These are phyloP conservation scores for Candida vaughaniae DNA, from an alignment of 805 yeast species.

Conservation along the genomic window DNA sequence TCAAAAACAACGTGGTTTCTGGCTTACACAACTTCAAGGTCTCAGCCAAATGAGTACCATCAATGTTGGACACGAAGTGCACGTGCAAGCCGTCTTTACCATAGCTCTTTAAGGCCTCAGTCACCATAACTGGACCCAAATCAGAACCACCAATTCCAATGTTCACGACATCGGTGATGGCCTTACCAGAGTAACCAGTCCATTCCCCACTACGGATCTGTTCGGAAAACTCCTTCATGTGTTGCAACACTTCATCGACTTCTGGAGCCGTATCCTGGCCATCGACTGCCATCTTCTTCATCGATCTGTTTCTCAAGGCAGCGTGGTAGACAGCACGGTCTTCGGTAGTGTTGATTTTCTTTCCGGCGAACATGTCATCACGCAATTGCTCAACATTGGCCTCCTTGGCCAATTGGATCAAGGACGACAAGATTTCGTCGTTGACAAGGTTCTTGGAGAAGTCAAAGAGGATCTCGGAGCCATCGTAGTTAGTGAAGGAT, in stretches of 20 bases:
- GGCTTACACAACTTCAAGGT: conserved; percentile 73
- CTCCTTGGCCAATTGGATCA: conserved; percentile 82
- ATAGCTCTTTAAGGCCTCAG: conserved; percentile 95
- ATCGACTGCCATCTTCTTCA: conserved; percentile 83
- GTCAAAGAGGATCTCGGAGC: conserved; percentile 87
- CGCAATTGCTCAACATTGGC: conserved; percentile 84
- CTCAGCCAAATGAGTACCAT: conserved; percentile 97
- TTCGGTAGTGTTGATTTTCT: conserved; percentile 93
- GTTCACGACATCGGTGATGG: conserved; percentile 91
- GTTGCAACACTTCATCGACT: conserved; percentile 87
- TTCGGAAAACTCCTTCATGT: conserved; percentile 95
- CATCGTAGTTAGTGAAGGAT: conserved; percentile 81
- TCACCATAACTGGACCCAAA: conserved; percentile 98
- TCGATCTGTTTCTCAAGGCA: conserved; percentile 91
- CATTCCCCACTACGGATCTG: conserved; percentile 88
- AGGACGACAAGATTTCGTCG: conserved; percentile 69
- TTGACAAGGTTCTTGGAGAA: conserved; percentile 92
- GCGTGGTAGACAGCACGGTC: conserved; percentile 95
- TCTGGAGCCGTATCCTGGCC: conserved; percentile 88
- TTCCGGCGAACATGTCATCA: conserved; percentile 90
- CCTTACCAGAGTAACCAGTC: conserved; percentile 96
- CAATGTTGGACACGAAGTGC: conserved; percentile 97
- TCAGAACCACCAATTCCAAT: conserved; percentile 99
- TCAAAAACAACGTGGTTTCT: conserved; percentile 88
- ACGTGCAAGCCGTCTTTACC: conserved; percentile 69